phyloP scores from a whole-genome alignment of 2,329 filamentous ascomycete species.

The Fusarium camptoceras region DNA sequence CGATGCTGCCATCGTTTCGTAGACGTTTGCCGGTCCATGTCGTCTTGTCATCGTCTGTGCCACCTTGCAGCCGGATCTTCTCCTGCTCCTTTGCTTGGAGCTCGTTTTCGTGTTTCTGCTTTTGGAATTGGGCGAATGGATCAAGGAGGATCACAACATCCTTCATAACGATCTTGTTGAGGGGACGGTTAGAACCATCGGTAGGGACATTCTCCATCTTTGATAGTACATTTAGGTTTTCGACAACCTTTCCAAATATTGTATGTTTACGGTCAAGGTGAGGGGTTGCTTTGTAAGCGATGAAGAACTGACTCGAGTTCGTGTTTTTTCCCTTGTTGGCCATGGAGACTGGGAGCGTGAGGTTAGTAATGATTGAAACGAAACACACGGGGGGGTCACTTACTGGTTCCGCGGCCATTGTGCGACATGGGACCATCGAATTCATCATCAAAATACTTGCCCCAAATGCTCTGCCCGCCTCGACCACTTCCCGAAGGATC shows the following conservation, averaged over 20 bases:
- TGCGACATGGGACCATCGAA: conserved; percentile 92
- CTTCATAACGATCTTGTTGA: conserved; percentile 82
- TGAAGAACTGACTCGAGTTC: conserved; percentile 95
- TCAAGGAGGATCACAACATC: conserved; percentile 90
- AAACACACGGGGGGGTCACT: conserved; percentile 20
- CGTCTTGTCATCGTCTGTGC: conserved; percentile 86
- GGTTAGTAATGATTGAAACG: background rate
- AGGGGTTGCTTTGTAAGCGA: conserved; percentile 84
- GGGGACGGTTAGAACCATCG: conserved; percentile 80
- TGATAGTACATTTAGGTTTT: conserved; percentile 76
- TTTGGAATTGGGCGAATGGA: conserved; percentile 93
- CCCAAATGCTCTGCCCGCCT: conserved; percentile 92
- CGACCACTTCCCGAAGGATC: conserved; percentile 93
- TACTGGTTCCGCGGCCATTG: conserved; percentile 75
- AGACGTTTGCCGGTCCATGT: conserved; percentile 98
- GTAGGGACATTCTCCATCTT: conserved; percentile 82
- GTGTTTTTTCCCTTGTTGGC: conserved; percentile 99
- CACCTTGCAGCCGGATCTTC: conserved; percentile 72
- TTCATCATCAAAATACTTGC: conserved; percentile 93
- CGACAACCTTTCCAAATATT: conserved; percentile 90
- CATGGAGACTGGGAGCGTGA: conserved; percentile 71
- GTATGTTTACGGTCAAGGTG: conserved; percentile 97
- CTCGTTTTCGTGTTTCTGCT: conserved; percentile 75
- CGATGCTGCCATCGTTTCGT: conserved; percentile 72
- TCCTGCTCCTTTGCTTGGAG: conserved; percentile 67